These are phyloP conservation scores for Cystobasidium sp. DNA, from an alignment of 1,284 basidiomycete genomes.

Conservation along the genomic window DNA sequence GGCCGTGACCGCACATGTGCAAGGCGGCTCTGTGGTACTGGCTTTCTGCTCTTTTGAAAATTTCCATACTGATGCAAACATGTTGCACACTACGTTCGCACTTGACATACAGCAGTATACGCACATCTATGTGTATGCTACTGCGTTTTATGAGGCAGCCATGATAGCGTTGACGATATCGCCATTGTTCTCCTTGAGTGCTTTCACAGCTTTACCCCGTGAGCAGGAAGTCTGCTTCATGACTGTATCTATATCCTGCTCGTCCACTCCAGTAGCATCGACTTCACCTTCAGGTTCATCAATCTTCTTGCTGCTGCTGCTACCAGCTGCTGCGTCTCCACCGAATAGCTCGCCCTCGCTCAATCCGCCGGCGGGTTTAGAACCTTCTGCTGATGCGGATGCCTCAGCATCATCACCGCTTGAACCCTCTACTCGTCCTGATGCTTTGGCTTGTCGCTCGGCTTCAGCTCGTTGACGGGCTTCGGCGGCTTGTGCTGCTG, in stretches of 20 bases:
- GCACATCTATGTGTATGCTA: background rate
- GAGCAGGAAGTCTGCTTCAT: constrained; percentile 80
- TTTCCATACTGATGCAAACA: no score
- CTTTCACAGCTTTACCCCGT: constrained; percentile 83
- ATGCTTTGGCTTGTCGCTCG: constrained; percentile 67
- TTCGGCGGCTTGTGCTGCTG: constrained; percentile 45
- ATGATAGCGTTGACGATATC: constrained; percentile 42
- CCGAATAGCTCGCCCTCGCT: constrained; percentile 38
- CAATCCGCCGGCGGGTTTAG: background rate
- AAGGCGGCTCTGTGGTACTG: no score
- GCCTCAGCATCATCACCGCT: constrained; percentile 72
- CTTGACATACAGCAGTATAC: background rate
- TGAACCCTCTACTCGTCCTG: constrained; percentile 58
- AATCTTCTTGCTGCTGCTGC: constrained; percentile 35
- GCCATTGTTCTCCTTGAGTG: constrained; percentile 79
- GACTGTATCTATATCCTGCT: constrained; percentile 94
- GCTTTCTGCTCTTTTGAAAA: no score
- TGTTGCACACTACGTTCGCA: no score
- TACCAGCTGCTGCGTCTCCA: constrained; percentile 45
- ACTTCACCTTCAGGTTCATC: constrained; percentile 56
- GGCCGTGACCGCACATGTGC: no score
- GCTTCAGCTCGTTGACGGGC: constrained; percentile 53
- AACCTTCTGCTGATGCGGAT: constrained; percentile 12
- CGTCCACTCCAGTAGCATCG: constrained; percentile 66
- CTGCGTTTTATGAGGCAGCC: constrained; percentile 6